Evolutionary conservation across 2,329 filamentous ascomycete genomes (phyloP).

Genomic region (Aspergillus brasiliensis): DNA sequence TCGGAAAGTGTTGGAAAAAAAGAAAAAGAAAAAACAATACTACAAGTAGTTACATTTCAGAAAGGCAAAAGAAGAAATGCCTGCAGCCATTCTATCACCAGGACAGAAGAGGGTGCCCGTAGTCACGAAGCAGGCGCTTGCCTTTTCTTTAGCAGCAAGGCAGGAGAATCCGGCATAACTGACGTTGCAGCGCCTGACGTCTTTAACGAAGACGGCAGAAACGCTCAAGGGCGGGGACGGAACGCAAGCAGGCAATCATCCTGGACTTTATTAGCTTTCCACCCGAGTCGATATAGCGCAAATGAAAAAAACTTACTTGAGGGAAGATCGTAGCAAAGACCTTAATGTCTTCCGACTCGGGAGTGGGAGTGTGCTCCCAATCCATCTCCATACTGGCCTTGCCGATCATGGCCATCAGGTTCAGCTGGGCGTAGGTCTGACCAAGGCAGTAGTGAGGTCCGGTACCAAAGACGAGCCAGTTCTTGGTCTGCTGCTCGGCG

Average conservation of each 20-base stretch:
- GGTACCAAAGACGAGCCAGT: slow-evolving; percentile 93
- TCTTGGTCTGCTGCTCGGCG: slow-evolving; percentile 90
- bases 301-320: slow-evolving; percentile 62
- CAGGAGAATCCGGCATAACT: not conserved
- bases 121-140: slow-evolving; percentile 9
- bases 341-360: slow-evolving; percentile 88
- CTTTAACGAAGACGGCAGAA: slow-evolving; percentile 3
- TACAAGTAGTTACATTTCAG: slow-evolving; percentile 18
- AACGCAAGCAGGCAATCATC: slow-evolving; percentile 84
- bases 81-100: slow-evolving; percentile 26
- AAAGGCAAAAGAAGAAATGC: slow-evolving; percentile 13
- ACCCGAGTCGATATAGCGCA: slow-evolving; percentile 14
- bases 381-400: slow-evolving; percentile 85
- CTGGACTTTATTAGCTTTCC: slow-evolving; percentile 49
- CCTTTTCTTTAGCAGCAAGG: not conserved
- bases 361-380: slow-evolving; percentile 87
- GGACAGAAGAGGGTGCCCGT: slow-evolving; percentile 25
- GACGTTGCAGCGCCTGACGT: not conserved
- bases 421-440: slow-evolving; percentile 86
- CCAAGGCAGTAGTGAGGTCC: slow-evolving; percentile 96
- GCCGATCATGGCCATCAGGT: slow-evolving; percentile 85
- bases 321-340: slow-evolving; percentile 99
- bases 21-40: slow-evolving; percentile 6
- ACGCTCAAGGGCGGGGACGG: slow-evolving; percentile 46
- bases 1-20: slow-evolving; percentile 3